A percentile compares a stretch with the other conserved stretches of the same genome.
phyloP scores from a whole-genome alignment of 1,139 yeast genomes.

The Diutina scorzettiae region DNA sequence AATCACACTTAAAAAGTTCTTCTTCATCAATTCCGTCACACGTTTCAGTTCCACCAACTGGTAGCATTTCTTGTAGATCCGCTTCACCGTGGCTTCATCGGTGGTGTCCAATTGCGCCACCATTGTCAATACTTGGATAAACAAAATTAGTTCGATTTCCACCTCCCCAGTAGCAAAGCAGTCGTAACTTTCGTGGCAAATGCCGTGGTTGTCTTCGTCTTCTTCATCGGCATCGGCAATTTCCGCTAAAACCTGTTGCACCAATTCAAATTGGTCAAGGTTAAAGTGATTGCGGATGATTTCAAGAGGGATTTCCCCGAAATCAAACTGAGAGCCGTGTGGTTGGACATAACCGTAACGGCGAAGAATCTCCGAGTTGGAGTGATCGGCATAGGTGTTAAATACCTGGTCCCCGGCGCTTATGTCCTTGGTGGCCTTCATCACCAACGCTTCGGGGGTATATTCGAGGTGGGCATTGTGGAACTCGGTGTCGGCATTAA shows the following conservation, averaged over 20 bases:
- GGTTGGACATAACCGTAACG: constrained; percentile 85
- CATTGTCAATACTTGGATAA: constrained; percentile 41
- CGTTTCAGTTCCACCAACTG: constrained; percentile 32
- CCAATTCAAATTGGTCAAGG: constrained; percentile 11
- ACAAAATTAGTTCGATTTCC: constrained; percentile 40
- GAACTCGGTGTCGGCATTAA: constrained; percentile 74
- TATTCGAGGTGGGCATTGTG: constrained; percentile 65
- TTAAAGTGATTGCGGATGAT: constrained; percentile 25
- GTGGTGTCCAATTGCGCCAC: constrained; percentile 22
- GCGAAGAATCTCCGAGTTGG: constrained; percentile 78
- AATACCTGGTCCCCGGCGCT: constrained; percentile 59
- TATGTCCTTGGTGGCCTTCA: constrained; percentile 60
- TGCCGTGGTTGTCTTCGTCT: constrained; percentile 21
- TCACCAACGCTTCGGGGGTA: constrained; percentile 34
- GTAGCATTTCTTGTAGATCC: constrained; percentile 34
- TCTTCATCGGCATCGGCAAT: constrained; percentile 22
- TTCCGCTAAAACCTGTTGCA: constrained; percentile 21
- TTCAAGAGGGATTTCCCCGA: constrained; percentile 56
- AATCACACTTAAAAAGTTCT: constrained; percentile 22
- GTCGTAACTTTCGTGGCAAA: constrained; percentile 35
- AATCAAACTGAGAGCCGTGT: constrained; percentile 65
- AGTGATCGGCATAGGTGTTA: constrained; percentile 84
- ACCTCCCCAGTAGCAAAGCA: constrained; percentile 46
- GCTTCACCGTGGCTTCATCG: constrained; percentile 22
- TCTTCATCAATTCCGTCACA: constrained; percentile 24